Base-by-base conservation (phyloP, 148 eudicot genomes). In the Rhododendron kiyosumense region DNA sequence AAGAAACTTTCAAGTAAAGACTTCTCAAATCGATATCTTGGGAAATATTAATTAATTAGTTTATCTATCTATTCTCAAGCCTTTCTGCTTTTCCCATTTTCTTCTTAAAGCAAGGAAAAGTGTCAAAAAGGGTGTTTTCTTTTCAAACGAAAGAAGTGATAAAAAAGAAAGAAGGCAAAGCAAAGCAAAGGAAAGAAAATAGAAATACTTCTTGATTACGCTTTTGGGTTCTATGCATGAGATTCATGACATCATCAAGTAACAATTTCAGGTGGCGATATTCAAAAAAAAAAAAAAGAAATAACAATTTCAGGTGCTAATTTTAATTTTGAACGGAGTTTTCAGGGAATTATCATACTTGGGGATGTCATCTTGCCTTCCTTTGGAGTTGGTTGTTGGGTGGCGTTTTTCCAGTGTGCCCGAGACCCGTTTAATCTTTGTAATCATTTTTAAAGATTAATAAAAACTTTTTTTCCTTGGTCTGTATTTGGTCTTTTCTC, bases 211-310 rank as follows among this genome's bases (percentile, higher is more conserved):
- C 24, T 80, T 52, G 46, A 32, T 32, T 32, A 80, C 65, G 65
- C 65, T 52, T 51, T 52, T 80, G 83, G 83, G 65, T 36, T 52
- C 9, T 57, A 28, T 79, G 82, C 59, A 79, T 79, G 82, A 79
- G 34, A 5, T 79, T 26, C 30, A 5, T 17, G 43, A 32, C 59
- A 5, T 28, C 65, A 30, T 34, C 81, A 45, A 7, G 17, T n/a
- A 46, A n/a, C 81, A 78, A 78, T 78, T 78, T 78, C 81, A 77
- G 51, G n/a, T 36, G 46, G 30, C 5, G n/a, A 13, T 22, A 18
- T 3, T n/a, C n/a, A 24, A 41, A 54, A 1, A 32, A 0, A 5
- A 0, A 34, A 34, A 41, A 41, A 41, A 6, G 45, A 32, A 32
- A 7, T 13, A 13, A 9, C 9, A 20, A 41, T 78, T 78, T 38